Conservation (phyloP, 371 early-diverging fungal genomes). For the Apophysomyces sp. region DNA sequence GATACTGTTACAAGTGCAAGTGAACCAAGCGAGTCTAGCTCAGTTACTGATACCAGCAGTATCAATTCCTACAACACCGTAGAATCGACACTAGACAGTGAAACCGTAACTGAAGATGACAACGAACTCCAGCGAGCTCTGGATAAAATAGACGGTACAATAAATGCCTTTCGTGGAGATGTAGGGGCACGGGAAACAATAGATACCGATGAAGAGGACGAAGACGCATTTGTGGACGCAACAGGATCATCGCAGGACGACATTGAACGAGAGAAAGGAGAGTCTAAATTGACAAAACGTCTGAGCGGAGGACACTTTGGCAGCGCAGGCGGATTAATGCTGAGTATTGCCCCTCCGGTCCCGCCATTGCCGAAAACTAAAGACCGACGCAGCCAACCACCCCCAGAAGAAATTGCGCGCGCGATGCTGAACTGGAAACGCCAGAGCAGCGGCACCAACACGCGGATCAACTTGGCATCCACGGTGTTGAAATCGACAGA, state of each 20-base stretch:
- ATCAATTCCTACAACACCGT: neutral
- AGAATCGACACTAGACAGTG: neutral
- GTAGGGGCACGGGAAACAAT: neutral
- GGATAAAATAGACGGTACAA: conserved; percentile 15
- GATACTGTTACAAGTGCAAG: neutral
- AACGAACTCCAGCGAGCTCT: conserved; percentile 9
- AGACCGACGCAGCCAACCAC: conserved; percentile 19
- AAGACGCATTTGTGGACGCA: conserved; percentile 46
- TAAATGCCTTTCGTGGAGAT: conserved; percentile 8
- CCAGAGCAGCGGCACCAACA: conserved; percentile 17
- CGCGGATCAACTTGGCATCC: neutral
- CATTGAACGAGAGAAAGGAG: conserved; percentile 36
- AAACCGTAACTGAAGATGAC: neutral
- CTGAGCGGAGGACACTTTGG: conserved; percentile 52
- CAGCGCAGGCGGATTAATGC: conserved; percentile 47
- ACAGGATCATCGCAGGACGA: conserved; percentile 35
- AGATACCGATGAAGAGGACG: conserved; percentile 22
- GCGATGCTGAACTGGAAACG: conserved; percentile 48
- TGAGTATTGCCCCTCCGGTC: conserved; percentile 22
- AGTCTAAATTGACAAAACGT: conserved; percentile 38
- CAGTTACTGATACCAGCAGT: neutral
- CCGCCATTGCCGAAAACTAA: conserved; percentile 7
- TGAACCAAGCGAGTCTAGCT: neutral
- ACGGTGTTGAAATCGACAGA: neutral
- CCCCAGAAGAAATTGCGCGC: conserved; percentile 34